Evolutionary conservation across 495 filamentous ascomycete genomes (phyloP), one percentile per base, ranked within the genome.

Genomic region (Xylaria telfairii): DNA sequence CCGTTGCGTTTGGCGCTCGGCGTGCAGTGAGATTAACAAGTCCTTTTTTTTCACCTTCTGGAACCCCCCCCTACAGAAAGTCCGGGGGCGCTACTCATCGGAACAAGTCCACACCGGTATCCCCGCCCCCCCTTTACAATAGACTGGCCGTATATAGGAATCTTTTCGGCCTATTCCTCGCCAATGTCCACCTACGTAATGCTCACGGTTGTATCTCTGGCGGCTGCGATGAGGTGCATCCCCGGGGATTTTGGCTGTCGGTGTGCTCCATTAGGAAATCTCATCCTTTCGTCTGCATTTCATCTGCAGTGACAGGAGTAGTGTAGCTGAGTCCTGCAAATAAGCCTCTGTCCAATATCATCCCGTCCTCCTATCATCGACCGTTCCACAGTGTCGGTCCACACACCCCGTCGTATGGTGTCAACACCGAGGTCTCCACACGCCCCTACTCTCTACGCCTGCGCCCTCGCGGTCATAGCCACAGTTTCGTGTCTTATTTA

Each of bases 401-500:
- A 30, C 37, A 47, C 26, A 5, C 28, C 66, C 47, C 44, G 24
- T 61, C 13, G 32, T 60, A 61, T 61, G 66, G 54, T 49, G 54
- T 64, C 32, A 47, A 70, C 47, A 54, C 57, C 57, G 67, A 69
- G 46, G 46, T 21, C 57, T 51, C 46, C 67, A 69, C 67, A 62
- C 28, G 37, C 44, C 57, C 57, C 28, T 54, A 19, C 46, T 24
- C 53, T 63, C 24, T 73, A 73, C 64, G 57, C 64, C 51, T 49
- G 70, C 66, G 56, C n/a, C n/a, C 21, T 75, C 44, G 71, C 65
- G 71, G 74, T 76, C 32, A 44, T 75, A 77, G 12, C 70, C 13
- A 70, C 70, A 73, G 74, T 10, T 56, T 70, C 69, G 74, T 68
- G 57, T 64, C 66, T 72, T 68, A 73, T 75, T 78, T 78, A 78